Percentiles rank a stretch among this genome's conserved stretches.
phyloP scores from a whole-genome alignment of 1,284 basidiomycete genomes.

The Trichosporon faecale region DNA sequence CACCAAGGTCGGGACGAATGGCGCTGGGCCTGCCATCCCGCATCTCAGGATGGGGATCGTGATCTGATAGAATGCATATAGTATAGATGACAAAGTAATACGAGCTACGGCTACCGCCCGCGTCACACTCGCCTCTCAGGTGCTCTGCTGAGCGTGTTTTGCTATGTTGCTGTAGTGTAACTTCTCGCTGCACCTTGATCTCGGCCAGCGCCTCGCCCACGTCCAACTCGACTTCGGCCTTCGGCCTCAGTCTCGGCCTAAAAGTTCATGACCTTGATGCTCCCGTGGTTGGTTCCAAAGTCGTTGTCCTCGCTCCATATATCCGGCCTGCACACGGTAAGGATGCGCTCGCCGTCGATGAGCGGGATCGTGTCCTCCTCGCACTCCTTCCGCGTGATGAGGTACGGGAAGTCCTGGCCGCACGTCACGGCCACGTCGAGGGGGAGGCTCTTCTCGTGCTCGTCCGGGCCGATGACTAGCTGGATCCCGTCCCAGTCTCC shows the following conservation, averaged over 20 bases:
- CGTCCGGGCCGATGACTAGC: constrained; percentile 24
- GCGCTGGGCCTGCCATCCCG: constrained; percentile 22
- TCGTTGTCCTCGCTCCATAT: neutral
- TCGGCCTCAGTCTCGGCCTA: constrained; percentile 13
- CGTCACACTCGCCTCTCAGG: too few relatives aligned
- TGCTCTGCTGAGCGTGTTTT: too few relatives aligned
- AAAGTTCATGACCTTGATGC: constrained; percentile 36
- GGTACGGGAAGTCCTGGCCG: constrained; percentile 42
- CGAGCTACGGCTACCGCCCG: too few relatives aligned
- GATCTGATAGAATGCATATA: neutral
- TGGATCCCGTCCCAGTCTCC: constrained; percentile 18
- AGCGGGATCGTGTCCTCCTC: constrained; percentile 34
- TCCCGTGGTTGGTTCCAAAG: constrained; percentile 6
- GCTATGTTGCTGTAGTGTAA: too few relatives aligned
- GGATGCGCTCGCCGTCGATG: constrained; percentile 47
- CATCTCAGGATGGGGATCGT: constrained; percentile 35
- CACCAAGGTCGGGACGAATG: constrained; percentile 26
- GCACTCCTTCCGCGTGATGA: constrained; percentile 26
- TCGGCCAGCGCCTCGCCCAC: too few relatives aligned
- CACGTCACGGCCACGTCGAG: neutral
- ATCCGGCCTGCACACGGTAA: constrained; percentile 17
- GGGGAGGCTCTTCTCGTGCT: neutral
- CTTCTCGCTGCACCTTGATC: too few relatives aligned
- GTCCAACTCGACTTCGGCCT: neutral
- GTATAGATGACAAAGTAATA: too few relatives aligned